Conservation (phyloP, 2,329 filamentous ascomycete species). For the Stagonosporopsis cucurbitacearum region DNA sequence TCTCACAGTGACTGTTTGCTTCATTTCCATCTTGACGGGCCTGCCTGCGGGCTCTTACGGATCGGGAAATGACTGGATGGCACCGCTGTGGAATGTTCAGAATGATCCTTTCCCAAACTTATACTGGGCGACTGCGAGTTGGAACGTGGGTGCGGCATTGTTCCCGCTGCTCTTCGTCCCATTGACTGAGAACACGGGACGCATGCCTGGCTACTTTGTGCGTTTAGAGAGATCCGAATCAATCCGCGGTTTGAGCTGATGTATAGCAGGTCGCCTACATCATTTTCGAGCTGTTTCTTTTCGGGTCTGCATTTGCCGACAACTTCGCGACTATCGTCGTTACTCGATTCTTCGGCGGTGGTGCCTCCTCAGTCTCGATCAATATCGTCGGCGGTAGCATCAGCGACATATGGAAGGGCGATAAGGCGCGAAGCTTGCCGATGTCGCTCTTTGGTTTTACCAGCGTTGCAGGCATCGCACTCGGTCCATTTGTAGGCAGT, state of each 20-base stretch:
- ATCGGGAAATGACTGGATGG: constrained; percentile 43
- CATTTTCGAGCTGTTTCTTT: constrained; percentile 51
- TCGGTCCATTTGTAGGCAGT: constrained; percentile 53
- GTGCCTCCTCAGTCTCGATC: constrained; percentile 52
- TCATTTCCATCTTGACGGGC: constrained; percentile 53
- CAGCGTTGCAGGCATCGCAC: constrained; percentile 52
- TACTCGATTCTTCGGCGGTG: constrained; percentile 54
- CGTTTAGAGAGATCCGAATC: background rate
- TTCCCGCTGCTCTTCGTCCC: constrained; percentile 52
- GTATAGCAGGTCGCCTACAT: constrained; percentile 44
- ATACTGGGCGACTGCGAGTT: constrained; percentile 49
- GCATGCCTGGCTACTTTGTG: constrained; percentile 55
- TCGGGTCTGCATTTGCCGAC: constrained; percentile 53
- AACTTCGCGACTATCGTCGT: constrained; percentile 54
- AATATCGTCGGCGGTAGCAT: constrained; percentile 47
- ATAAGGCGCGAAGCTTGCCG: constrained; percentile 52
- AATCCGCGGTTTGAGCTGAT: background rate
- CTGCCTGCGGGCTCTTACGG: constrained; percentile 53
- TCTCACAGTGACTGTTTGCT: constrained; percentile 51
- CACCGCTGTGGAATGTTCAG: constrained; percentile 45
- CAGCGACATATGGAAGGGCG: constrained; percentile 46
- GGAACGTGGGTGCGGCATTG: constrained; percentile 51
- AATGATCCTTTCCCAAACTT: constrained; percentile 48
- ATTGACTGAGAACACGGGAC: constrained; percentile 52
- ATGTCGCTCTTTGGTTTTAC: constrained; percentile 56